A percentile compares a stretch with the other conserved stretches of the same genome.
Evolutionary conservation across 2,329 filamentous ascomycete species (phyloP).

Genomic region (Penicillium sp.): DNA sequence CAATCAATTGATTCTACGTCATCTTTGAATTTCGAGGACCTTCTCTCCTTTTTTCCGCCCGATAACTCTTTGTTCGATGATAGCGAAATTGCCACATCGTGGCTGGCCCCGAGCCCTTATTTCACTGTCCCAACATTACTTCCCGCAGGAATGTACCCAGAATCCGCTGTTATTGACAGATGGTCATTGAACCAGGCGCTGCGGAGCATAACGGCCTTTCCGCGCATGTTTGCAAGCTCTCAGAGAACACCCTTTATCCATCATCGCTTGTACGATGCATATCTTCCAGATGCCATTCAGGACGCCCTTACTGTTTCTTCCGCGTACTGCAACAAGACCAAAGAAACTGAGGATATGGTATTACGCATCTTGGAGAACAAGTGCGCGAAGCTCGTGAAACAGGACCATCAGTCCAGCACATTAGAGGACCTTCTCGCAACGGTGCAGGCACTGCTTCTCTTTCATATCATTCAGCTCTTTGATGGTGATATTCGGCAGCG

Average conservation of each 20-base stretch:
- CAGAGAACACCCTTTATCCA: constrained; percentile 11
- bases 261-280: constrained; percentile 11
- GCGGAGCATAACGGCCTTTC: constrained; percentile 3
- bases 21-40: not conserved
- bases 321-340: constrained; percentile 8
- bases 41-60: not conserved
- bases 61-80: not conserved
- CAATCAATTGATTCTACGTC: not conserved
- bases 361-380: constrained; percentile 10
- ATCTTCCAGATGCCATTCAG: constrained; percentile 12
- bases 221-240: constrained; percentile 6
- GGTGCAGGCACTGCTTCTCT: not conserved
- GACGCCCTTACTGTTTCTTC: constrained; percentile 11
- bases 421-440: constrained; percentile 6
- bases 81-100: not conserved
- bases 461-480: constrained; percentile 14
- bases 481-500: constrained; percentile 13
- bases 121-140: not conserved
- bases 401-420: not conserved
- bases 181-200: constrained; percentile 5
- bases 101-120: not conserved
- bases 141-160: constrained; percentile 2
- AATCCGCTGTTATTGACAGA: constrained; percentile 2
- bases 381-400: not conserved
- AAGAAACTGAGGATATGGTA: constrained; percentile 8